These are phyloP conservation scores for Hemileccinum impolitum DNA, from an alignment of 768 basidiomycete genomes.

Conservation along the genomic window DNA sequence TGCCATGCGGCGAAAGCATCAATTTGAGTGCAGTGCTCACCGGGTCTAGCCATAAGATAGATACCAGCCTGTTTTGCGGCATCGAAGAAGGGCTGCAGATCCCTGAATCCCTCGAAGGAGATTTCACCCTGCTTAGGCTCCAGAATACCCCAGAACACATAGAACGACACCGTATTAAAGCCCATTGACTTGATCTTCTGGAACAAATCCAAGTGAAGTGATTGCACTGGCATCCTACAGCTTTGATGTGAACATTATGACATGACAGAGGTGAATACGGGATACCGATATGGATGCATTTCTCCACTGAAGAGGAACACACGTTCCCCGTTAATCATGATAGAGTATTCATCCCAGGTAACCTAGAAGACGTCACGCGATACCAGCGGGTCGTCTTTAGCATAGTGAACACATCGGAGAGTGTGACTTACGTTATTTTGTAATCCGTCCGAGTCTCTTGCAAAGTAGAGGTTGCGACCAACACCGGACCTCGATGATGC, in stretches of 20 bases:
- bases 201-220: constrained; percentile 47
- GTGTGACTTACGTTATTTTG: constrained; percentile 14
- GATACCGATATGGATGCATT: constrained; percentile 54
- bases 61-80: constrained; percentile 27
- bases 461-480: constrained; percentile 14
- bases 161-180: constrained; percentile 46
- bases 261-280: background rate
- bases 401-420: background rate
- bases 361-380: constrained; percentile 27
- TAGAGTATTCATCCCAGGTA: constrained; percentile 58
- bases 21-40: constrained; percentile 2
- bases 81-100: constrained; percentile 29
- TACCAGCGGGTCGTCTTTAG: background rate
- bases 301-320: constrained; percentile 60
- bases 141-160: constrained; percentile 52
- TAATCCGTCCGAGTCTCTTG: constrained; percentile 13
- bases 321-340: constrained; percentile 55
- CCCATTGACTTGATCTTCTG: constrained; percentile 53
- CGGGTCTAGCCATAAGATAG: constrained; percentile 28
- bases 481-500: constrained; percentile 8
- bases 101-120: constrained; percentile 48
- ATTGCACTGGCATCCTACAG: constrained; percentile 35
- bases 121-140: constrained; percentile 45
- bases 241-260: background rate
- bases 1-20: background rate